These are phyloP conservation scores for Mucuna pruriens DNA, from an alignment of 306 rosid genomes.

Conservation along the genomic window DNA sequence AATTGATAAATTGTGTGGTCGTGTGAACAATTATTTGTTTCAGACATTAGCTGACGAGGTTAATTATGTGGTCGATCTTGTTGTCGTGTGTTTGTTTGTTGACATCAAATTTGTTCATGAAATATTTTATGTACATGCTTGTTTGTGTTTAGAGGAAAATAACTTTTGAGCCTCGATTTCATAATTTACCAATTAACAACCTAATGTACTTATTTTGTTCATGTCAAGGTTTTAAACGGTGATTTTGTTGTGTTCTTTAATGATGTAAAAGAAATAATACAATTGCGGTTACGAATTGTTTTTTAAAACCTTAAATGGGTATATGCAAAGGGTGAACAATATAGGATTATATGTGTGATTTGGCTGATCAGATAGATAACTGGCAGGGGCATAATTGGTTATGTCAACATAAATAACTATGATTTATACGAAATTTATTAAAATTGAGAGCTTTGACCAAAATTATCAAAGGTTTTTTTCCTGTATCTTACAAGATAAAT, in stretches of 20 bases:
- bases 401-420: neutral
- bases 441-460: neutral
- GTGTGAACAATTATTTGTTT: neutral
- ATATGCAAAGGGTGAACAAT: neutral
- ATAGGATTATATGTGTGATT: no score
- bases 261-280: neutral
- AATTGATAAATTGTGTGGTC: neutral
- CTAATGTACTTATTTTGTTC: neutral
- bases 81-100: neutral
- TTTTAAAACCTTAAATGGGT: no score
- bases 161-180: neutral
- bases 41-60: neutral
- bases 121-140: neutral
- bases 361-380: neutral
- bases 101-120: neutral
- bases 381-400: neutral
- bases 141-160: no score
- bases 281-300: neutral
- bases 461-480: neutral
- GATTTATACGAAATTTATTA: neutral
- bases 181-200: neutral
- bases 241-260: neutral
- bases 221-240: neutral
- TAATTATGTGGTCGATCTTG: no score
- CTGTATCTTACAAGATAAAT: neutral